Evolutionary conservation across 495 filamentous ascomycete species (phyloP), one percentile per base, ranked within the genome.

Genomic region (Elaphomyces granulatus): DNA sequence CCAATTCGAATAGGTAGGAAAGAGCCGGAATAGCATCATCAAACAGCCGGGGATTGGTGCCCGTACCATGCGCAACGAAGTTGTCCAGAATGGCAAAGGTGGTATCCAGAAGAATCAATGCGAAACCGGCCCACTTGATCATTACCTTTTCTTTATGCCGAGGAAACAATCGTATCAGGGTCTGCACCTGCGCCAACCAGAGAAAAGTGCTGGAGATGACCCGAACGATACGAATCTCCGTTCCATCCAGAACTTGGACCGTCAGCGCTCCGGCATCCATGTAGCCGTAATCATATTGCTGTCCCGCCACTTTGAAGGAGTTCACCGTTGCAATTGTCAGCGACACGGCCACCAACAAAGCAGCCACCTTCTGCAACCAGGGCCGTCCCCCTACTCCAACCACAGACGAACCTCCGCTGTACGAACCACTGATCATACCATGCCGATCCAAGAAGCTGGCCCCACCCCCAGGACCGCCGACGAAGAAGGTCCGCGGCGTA

Each of bases 101-200:
- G 4, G 84, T 80, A 50, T 96, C 90, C 19, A 96, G 66, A 2
- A 85, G 69, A 45, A 98, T 94, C 33, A 98, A 71, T 3, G 81
- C 83, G 59, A 96, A 94, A 1, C 87, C 90, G 7, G 85, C 81
- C 90, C 90, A 98, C 61, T 95, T 96, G 63, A 98, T 98, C 52
- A 95, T 81, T 15, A 96, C 75, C 60, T 95, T 96, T 56, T 98
- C 90, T 45, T 92, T 86, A 50, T 95, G 87, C 18, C 90, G 81
- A 14, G 92, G 92, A 51, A 98, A 98, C 0, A 98, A 64, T 35
- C 90, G 77, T 51, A 98, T 94, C 35, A 98, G 64, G 0, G 90
- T 98, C 56, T 98, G 90, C 0, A 92, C 87, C 59, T 98, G 90
- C 1, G 90, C 90, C 39, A 96, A 75, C 90, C 90, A 98, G 8